A percentile compares a stretch with the other conserved stretches of the same genome.
Evolutionary conservation across 140 eudicot species (phyloP).

Genomic region (Senecio squalidus): DNA sequence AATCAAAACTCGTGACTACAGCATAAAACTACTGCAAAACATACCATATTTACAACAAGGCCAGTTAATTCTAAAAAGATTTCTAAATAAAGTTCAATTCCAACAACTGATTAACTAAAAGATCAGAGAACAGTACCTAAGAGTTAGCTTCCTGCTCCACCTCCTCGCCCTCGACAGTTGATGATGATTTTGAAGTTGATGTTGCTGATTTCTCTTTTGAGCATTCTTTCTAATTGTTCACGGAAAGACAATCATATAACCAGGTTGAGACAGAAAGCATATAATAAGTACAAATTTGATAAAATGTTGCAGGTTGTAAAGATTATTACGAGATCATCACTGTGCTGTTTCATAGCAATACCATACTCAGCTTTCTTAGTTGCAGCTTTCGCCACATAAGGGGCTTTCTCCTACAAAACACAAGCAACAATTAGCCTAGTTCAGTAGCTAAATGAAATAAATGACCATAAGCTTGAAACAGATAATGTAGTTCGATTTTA

Average conservation of each 20-base stretch:
- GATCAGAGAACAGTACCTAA: slow-evolving; percentile 21
- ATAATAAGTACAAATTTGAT: background rate
- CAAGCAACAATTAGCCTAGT: background rate
- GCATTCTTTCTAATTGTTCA: slow-evolving; percentile 14
- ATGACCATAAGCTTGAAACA: background rate
- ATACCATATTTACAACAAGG: background rate
- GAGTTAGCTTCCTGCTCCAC: slow-evolving; percentile 40
- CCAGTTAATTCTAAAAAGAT: no score
- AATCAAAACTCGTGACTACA: background rate
- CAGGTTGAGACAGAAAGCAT: background rate
- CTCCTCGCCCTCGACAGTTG: slow-evolving; percentile 31
- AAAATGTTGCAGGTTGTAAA: background rate
- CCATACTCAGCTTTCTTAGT: slow-evolving; percentile 39
- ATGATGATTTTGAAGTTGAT: slow-evolving; percentile 39
- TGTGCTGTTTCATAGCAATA: slow-evolving; percentile 29
- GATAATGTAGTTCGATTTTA: background rate
- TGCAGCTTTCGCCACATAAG: slow-evolving; percentile 41
- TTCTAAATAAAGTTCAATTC: background rate
- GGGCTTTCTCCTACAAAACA: slow-evolving; percentile 45
- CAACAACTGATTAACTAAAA: background rate
- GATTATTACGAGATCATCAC: slow-evolving; percentile 23
- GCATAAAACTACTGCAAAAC: no score
- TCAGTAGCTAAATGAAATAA: background rate
- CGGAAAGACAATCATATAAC: background rate
- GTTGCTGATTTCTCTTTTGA: slow-evolving; percentile 30